Percentiles rank a stretch among this genome's conserved stretches.
Conservation (phyloP, 1,139 yeast species). For the Suhomyces taliae region DNA sequence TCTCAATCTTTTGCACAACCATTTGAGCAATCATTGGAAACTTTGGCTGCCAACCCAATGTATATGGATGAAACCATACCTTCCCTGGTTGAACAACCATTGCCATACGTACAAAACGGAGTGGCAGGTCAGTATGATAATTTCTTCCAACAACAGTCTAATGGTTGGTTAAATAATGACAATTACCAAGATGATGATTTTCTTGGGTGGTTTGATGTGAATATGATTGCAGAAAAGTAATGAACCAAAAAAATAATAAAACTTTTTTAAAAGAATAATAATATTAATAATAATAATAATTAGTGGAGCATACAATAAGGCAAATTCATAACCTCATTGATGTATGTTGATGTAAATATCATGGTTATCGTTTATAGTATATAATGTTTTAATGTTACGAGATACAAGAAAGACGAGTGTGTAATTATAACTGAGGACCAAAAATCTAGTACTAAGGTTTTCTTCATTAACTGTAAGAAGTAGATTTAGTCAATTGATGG, state of each 20-base stretch:
- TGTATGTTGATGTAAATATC: not conserved
- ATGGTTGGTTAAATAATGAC: conserved; percentile 74
- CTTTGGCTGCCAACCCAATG: conserved; percentile 1
- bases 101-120: conserved; percentile 10
- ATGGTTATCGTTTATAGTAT: not conserved
- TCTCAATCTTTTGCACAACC: conserved; percentile 5
- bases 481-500: too few relatives aligned
- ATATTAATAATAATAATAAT: too few relatives aligned
- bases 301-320: too few relatives aligned
- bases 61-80: conserved; percentile 6
- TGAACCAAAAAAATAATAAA: not conserved
- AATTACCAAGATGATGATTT: conserved; percentile 75
- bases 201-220: conserved; percentile 91
- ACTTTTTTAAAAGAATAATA: too few relatives aligned
- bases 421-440: too few relatives aligned
- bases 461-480: too few relatives aligned
- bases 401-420: not conserved
- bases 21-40: conserved; percentile 5
- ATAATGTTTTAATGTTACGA: not conserved
- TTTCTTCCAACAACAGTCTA: conserved; percentile 77
- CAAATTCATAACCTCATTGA: too few relatives aligned
- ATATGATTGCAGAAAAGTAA: conserved; percentile 33
- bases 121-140: conserved; percentile 49
- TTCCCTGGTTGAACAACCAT: conserved; percentile 1
- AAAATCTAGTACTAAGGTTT: too few relatives aligned